phyloP scores from a whole-genome alignment of 306 rosid species.

The Casuarina cunninghamiana region DNA sequence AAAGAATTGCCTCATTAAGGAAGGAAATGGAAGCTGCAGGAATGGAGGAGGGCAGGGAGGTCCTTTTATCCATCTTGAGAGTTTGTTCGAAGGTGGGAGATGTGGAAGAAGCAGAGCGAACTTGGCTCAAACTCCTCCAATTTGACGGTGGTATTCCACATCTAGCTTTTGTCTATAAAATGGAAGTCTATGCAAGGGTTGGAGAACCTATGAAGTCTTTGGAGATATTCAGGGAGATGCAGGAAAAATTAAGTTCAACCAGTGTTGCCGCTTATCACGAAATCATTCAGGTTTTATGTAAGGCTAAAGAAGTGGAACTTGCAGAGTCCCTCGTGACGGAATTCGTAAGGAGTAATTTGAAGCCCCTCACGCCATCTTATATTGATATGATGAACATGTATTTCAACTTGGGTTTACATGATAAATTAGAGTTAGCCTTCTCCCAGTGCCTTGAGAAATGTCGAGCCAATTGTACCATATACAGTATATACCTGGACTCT shows the following conservation, averaged over 20 bases:
- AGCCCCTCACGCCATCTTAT: conserved; percentile 69
- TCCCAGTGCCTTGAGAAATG: conserved; percentile 74
- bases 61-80: conserved; percentile 77
- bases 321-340: conserved; percentile 77
- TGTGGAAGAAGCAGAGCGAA: conserved; percentile 61
- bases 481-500: conserved; percentile 76
- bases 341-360: conserved; percentile 61
- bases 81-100: conserved; percentile 70
- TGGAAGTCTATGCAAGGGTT: conserved; percentile 79
- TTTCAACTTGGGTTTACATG: conserved; percentile 61
- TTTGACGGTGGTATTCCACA: conserved; percentile 51
- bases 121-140: conserved; percentile 61
- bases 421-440: conserved; percentile 65
- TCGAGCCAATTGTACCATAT: conserved; percentile 64
- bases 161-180: conserved; percentile 73
- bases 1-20: conserved; percentile 59
- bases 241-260: conserved; percentile 44
- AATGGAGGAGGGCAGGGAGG: conserved; percentile 63
- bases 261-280: conserved; percentile 64
- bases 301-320: conserved; percentile 58
- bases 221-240: conserved; percentile 75
- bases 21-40: conserved; percentile 72
- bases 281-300: conserved; percentile 77
- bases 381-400: conserved; percentile 69
- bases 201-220: conserved; percentile 66